Evolutionary conservation across 192 early-diverging fungal genomes (phyloP), one percentile per base, ranked within the genome.

Genomic region (Phlyctochytrium planicorne): DNA sequence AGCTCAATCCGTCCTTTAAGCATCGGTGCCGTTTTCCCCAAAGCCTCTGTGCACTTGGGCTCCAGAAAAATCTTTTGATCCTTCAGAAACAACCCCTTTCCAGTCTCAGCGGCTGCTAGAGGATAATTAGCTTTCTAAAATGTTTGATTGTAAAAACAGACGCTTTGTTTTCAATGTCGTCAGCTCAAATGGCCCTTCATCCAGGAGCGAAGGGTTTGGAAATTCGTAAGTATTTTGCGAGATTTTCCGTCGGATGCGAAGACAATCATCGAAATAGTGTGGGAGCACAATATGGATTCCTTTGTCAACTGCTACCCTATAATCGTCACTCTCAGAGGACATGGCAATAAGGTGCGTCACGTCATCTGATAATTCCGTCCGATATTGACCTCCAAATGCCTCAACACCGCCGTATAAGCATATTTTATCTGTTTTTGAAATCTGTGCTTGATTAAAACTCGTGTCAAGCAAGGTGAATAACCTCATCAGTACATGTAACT

Each of bases 241-340:
- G 52, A 89, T 69, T 20, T 67, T 53, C 30, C 78, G 62, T 50
- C 76, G 75, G 33, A 91, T 55, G 47, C 82, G 84, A 30, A 89
- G 72, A 61, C 84, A 86, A 40, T 84, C 81, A 40, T 90, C 81
- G 69, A 93, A 88, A 84, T 88, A 93, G 56, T 91, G 87, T 36
- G 90, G 90, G 30, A 93, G 69, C 59, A 93, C 77, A 16, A 86
- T 53, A 55, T 71, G 82, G 35, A 89, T 80, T n/a, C 75, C 78
- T 59, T 74, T 75, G 3, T 6, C 24, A 29, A 62, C 32, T 3
- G 68, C 68, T 10, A 3, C 30, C 30, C 65, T 37, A 47, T 27
- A 36, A 40, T 75, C 33, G 33, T 66, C 75, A 34, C 65, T 63
- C 23, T 59, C 32, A 2, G 70, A n/a, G 3, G 62, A 33, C 50